Evolutionary conservation across 2,329 filamentous ascomycete genomes (phyloP).

Genomic region (Metarhizium humberi): DNA sequence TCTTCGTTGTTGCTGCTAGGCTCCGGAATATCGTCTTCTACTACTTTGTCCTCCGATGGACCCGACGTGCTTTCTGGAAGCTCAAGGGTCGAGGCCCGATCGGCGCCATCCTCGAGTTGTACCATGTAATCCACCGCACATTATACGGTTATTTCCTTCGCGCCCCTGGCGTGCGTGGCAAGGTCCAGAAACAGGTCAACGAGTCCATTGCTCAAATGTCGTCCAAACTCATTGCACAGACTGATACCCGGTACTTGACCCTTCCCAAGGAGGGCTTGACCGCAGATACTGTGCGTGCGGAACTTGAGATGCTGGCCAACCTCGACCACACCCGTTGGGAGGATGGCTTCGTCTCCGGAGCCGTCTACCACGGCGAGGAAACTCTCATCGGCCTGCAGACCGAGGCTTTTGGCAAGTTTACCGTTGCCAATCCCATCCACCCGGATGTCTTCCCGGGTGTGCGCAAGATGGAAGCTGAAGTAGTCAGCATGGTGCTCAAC

Average conservation of each 20-base stretch:
- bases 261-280: conserved; percentile 80
- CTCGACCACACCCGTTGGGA: conserved; percentile 98
- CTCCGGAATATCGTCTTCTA: conserved; percentile 82
- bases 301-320: conserved; percentile 67
- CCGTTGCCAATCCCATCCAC: conserved; percentile 92
- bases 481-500: conserved; percentile 88
- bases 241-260: conserved; percentile 61
- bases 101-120: conserved; percentile 68
- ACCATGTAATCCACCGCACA: conserved; percentile 59
- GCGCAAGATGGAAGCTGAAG: conserved; percentile 97
- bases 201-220: conserved; percentile 75
- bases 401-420: conserved; percentile 89
- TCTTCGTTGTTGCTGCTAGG: conserved; percentile 22
- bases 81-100: conserved; percentile 81
- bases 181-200: conserved; percentile 76
- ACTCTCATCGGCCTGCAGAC: conserved; percentile 76
- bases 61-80: conserved; percentile 71
- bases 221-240: conserved; percentile 69
- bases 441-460: conserved; percentile 97
- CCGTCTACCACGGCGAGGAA: conserved; percentile 90
- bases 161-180: conserved; percentile 74
- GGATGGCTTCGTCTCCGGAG: conserved; percentile 86
- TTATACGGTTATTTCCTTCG: conserved; percentile 80
- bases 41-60: conserved; percentile 77
- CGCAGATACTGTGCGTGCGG: conserved; percentile 66